These are phyloP conservation scores for Zopfochytrium polystomum DNA, from an alignment of 371 early-diverging fungal genomes.

Conservation along the genomic window DNA sequence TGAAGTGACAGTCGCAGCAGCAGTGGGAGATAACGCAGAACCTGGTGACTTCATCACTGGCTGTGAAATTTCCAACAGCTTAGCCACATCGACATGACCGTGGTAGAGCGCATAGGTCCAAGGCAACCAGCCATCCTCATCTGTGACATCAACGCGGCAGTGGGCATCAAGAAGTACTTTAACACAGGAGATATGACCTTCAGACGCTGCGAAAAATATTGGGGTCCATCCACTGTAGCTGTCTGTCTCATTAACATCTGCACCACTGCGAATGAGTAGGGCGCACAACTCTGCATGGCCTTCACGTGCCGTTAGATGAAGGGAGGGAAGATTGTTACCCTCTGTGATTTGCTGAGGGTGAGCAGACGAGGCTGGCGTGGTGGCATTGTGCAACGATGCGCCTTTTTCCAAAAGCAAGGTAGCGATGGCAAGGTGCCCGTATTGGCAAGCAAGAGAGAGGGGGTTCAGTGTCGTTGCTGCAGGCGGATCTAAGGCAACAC, in stretches of 20 bases:
- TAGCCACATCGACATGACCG: conserved; percentile 47
- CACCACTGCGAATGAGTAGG: conserved; percentile 70
- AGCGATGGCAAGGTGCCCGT: conserved; percentile 84
- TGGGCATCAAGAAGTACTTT: conserved; percentile 77
- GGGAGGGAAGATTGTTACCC: too few species aligned
- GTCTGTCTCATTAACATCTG: conserved; percentile 76
- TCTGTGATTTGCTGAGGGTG: too few species aligned
- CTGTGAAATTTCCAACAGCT: conserved; percentile 46
- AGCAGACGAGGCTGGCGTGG: too few species aligned
- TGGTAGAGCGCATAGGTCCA: conserved; percentile 55
- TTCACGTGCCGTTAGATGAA: conserved; percentile 84
- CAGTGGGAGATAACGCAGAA: not conserved
- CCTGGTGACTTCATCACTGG: too few species aligned
- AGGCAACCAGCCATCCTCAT: conserved; percentile 80
- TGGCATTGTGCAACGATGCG: conserved; percentile 59
- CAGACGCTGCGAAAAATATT: conserved; percentile 88
- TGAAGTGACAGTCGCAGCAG: not conserved
- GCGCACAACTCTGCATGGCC: conserved; percentile 75
- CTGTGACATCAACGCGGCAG: conserved; percentile 68
- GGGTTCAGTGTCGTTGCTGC: conserved; percentile 44
- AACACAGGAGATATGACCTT: conserved; percentile 84
- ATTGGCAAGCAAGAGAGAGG: conserved; percentile 81
- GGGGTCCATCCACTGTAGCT: conserved; percentile 94
- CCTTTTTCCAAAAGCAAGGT: conserved; percentile 71
- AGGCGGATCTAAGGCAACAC: conserved; percentile 69